Conservation (phyloP, 257 asterid species). For the Plantago elongata region DNA sequence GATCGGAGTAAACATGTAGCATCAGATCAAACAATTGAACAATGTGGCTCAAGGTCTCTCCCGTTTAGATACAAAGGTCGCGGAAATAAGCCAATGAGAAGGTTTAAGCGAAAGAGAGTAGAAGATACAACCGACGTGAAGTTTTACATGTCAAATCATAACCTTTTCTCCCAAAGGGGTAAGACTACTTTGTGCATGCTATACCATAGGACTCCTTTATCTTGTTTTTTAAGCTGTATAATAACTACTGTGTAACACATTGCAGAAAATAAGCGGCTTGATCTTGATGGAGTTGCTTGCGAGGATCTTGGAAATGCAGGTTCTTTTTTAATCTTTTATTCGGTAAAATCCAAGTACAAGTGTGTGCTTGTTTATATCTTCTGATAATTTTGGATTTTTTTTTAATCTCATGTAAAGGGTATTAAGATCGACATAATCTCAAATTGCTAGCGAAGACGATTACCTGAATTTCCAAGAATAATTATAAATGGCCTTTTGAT, state of each 20-base stretch:
- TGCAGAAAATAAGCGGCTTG: slow-evolving; percentile 64
- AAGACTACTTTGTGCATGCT: slow-evolving; percentile 17
- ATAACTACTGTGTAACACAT: slow-evolving; percentile 14
- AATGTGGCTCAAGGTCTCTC: slow-evolving; percentile 50
- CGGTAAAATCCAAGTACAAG: neutral
- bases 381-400: neutral
- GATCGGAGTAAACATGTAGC: slow-evolving; percentile 38
- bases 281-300: slow-evolving; percentile 48
- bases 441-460: neutral
- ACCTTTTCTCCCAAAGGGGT: slow-evolving; percentile 72
- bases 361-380: neutral
- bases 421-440: neutral
- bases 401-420: neutral
- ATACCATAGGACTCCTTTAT: neutral
- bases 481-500: no score
- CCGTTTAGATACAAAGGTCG: slow-evolving; percentile 39
- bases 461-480: no score
- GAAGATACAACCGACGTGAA: slow-evolving; percentile 49
- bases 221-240: slow-evolving; percentile 1
- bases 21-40: slow-evolving; percentile 42
- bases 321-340: slow-evolving; percentile 5
- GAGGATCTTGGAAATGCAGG: slow-evolving; percentile 70
- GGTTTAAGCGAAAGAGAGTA: slow-evolving; percentile 68
- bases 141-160: slow-evolving; percentile 59
- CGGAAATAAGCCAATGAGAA: slow-evolving; percentile 45